Base-by-base conservation (phyloP, 306 rosid species). In the Medicago lupulina region DNA sequence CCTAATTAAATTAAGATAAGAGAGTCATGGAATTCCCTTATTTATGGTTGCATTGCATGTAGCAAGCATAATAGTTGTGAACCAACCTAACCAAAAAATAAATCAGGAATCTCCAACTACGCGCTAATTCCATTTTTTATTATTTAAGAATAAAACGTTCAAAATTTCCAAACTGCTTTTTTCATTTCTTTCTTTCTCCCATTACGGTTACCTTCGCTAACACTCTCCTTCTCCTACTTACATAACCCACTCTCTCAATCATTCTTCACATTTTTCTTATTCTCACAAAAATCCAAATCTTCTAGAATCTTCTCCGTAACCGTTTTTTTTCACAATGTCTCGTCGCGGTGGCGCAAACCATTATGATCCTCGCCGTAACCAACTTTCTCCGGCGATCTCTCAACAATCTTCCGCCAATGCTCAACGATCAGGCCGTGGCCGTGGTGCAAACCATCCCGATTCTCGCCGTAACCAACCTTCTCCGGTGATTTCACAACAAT, bases 391-490 rank as follows among this genome's bases (percentile, higher is more conserved):
- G 0, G 31, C 34, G 9, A 9, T 14, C 2, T 54, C 80, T 3
- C 72, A 61, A 11, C 5, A 73, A 1, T 1, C 44, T 1, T 67
- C n/a, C 5, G 12, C 78, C 2, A 60, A 80, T 0, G 79, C 70
- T 0, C 71, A 60, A 2, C 64, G 63, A 5, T n/a, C 78, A 10
- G 78, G 79, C 7, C 53, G 77, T 0, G 86, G 77, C 19, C 46
- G 68, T 7, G 23, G 68, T 0, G 23, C 19, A 28, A 4, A 40
- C 50, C n/a, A 4, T 4, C 5, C 50, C 1, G 55, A 50, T n/a
- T 4, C n/a, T 15, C 55, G 28, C 6, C 73, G 40, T 38, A 47
- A 13, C 2, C 73, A 17, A 7, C 69, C 49, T 0, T 41, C 58
- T 0, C n/a, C 58, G 2, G 9, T 17, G 8, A 1, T 19, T 1